Percentiles rank a stretch among this genome's conserved stretches.
phyloP scores from a whole-genome alignment of 176 grass and related monocot species.

The Carex myosuroides region DNA sequence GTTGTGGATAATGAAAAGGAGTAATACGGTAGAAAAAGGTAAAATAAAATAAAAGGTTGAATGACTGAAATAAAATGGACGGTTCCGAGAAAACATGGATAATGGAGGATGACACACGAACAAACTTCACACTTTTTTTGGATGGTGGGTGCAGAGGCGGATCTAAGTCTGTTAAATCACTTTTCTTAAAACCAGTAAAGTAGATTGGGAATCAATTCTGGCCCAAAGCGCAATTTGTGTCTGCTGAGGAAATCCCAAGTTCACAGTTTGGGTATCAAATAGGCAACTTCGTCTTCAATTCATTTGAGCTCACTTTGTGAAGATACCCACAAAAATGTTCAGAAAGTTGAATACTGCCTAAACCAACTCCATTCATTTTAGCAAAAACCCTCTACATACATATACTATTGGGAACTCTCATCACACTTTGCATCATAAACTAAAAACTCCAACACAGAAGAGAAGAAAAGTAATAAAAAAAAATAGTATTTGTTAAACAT shows the following conservation, averaged over 20 bases:
- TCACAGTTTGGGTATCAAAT: neutral
- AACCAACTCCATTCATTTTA: neutral
- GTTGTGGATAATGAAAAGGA: too few species aligned
- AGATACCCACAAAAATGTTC: neutral
- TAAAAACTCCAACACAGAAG: neutral
- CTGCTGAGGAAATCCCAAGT: neutral
- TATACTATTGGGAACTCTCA: neutral
- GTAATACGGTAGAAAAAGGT: too few species aligned
- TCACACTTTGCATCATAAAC: constrained; percentile 11
- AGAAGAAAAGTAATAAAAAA: neutral
- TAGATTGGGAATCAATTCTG: neutral
- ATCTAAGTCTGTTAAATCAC: too few species aligned
- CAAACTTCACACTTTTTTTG: too few species aligned
- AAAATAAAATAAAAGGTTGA: too few species aligned
- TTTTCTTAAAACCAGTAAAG: neutral
- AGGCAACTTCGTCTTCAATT: neutral
- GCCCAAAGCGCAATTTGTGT: neutral
- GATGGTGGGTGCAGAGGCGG: too few species aligned
- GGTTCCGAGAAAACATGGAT: too few species aligned
- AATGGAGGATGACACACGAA: too few species aligned
- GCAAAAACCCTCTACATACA: neutral
- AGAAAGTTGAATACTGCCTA: neutral
- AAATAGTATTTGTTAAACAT: neutral
- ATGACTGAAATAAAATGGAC: neutral
- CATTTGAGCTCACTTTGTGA: neutral